A percentile compares a stretch with the other conserved stretches of the same genome.
phyloP scores from a whole-genome alignment of 1,284 basidiomycete genomes.

The Cutaneotrichosporon sp. region DNA sequence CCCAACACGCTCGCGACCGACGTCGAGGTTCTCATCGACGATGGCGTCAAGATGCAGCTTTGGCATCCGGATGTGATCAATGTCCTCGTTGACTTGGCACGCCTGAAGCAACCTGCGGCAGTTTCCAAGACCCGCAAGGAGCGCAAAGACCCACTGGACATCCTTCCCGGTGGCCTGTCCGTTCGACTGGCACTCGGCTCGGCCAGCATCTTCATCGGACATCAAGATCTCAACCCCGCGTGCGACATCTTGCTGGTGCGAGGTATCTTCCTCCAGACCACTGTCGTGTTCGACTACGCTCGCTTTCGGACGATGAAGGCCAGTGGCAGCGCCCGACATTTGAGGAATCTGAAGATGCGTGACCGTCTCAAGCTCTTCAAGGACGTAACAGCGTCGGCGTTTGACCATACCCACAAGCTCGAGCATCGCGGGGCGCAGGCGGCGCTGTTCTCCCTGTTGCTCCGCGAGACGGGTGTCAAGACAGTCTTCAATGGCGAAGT shows the following conservation, averaged over 20 bases:
- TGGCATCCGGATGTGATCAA: conserved; percentile 69
- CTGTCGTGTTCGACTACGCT: conserved; percentile 63
- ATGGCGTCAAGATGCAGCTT: conserved; percentile 63
- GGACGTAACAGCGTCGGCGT: conserved; percentile 63
- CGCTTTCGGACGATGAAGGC: conserved; percentile 53
- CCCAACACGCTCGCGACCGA: conserved; percentile 58
- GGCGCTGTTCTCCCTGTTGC: conserved; percentile 40
- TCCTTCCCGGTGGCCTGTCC: conserved; percentile 61
- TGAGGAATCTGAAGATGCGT: conserved; percentile 56
- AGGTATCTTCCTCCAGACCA: conserved; percentile 67
- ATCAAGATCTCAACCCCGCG: conserved; percentile 71
- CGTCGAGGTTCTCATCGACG: conserved; percentile 61
- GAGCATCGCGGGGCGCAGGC: conserved; percentile 44
- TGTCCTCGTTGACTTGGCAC: conserved; percentile 55
- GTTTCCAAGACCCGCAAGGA: conserved; percentile 12
- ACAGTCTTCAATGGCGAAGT: conserved; percentile 48
- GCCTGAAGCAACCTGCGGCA: conserved; percentile 33
- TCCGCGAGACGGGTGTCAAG: conserved; percentile 36
- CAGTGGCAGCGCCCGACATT: conserved; percentile 53
- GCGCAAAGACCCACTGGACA: conserved; percentile 48
- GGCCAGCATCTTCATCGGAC: conserved; percentile 68
- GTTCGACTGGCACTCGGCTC: conserved; percentile 63
- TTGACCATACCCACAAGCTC: conserved; percentile 57
- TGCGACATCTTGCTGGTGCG: conserved; percentile 66
- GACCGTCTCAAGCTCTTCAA: conserved; percentile 57